Evolutionary conservation across 768 basidiomycete genomes (phyloP).

Genomic region (Lactarius hatsudake): DNA sequence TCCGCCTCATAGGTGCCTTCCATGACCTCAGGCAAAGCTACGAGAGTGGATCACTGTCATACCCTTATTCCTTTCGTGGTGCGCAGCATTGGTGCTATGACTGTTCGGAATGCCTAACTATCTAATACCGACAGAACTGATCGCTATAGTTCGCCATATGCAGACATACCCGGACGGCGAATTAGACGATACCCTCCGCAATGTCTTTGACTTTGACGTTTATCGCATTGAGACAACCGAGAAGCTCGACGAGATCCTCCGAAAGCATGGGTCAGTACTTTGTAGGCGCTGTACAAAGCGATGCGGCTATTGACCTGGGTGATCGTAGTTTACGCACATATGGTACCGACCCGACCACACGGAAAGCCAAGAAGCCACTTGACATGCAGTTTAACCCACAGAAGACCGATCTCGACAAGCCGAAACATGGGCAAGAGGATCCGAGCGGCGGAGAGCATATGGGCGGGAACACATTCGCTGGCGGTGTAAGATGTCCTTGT

Average conservation of each 20-base stretch:
- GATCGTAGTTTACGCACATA: neutral
- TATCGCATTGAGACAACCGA: constrained; percentile 65
- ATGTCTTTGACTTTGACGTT: constrained; percentile 69
- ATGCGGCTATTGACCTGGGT: neutral
- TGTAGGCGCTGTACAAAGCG: neutral
- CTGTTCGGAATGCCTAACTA: no score
- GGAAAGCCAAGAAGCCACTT: constrained; percentile 47
- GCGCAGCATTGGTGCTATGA: neutral
- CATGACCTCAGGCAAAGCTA: no score
- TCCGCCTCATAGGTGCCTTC: no score
- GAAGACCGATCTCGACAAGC: constrained; percentile 44
- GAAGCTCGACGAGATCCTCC: constrained; percentile 54
- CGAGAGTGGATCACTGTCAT: no score
- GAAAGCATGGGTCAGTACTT: constrained; percentile 53
- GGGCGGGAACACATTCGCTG: constrained; percentile 62
- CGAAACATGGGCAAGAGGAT: constrained; percentile 63
- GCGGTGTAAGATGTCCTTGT: constrained; percentile 44
- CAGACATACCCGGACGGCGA: constrained; percentile 57
- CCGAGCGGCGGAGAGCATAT: constrained; percentile 50
- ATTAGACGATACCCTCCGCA: constrained; percentile 56
- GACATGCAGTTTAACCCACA: constrained; percentile 59
- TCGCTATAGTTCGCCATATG: constrained; percentile 64
- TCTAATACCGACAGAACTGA: constrained; percentile 38
- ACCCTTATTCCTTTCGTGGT: no score
- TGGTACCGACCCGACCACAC: constrained; percentile 36